phyloP scores from a whole-genome alignment of 1,284 basidiomycete species.

The Malassezia yamatoensis region DNA sequence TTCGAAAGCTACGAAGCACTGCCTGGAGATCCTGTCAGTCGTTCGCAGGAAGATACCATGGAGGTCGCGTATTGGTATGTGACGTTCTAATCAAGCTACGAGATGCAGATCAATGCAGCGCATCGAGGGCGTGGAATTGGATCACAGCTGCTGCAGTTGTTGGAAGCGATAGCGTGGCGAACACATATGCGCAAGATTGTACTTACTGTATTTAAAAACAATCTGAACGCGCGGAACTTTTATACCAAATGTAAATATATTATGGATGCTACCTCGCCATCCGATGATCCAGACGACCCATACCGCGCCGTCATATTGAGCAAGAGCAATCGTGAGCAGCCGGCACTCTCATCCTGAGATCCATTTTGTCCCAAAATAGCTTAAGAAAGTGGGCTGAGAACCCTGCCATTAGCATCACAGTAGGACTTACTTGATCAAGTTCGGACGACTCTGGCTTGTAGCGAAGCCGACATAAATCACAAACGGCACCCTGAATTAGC shows the following conservation, averaged over 20 bases:
- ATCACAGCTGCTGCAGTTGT: background rate
- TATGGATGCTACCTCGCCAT: constrained; percentile 13
- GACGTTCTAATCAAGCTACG: constrained; percentile 2
- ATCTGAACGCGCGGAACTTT: constrained; percentile 5
- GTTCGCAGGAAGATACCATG: background rate
- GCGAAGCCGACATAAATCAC: constrained; percentile 45
- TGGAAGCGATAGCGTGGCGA: constrained; percentile 9
- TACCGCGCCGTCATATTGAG: constrained; percentile 13
- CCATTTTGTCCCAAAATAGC: background rate
- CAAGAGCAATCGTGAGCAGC: background rate
- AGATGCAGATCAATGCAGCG: constrained; percentile 9
- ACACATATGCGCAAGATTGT: constrained; percentile 14
- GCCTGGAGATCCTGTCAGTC: background rate
- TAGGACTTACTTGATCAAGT: constrained; percentile 38
- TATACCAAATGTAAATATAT: constrained; percentile 6
- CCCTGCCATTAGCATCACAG: constrained; percentile 1
- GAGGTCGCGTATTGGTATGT: constrained; percentile 18
- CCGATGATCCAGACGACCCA: background rate
- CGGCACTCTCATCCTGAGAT: background rate
- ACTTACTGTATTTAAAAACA: constrained; percentile 11
- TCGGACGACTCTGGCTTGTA: constrained; percentile 39
- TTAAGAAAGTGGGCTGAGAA: constrained; percentile 18
- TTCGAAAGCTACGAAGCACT: constrained; percentile 10
- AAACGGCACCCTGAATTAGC: constrained; percentile 37
- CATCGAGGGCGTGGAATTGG: constrained; percentile 1